These are phyloP conservation scores for Nepenthes alata DNA, from an alignment of 179 eudicot genomes.

Conservation along the genomic window DNA sequence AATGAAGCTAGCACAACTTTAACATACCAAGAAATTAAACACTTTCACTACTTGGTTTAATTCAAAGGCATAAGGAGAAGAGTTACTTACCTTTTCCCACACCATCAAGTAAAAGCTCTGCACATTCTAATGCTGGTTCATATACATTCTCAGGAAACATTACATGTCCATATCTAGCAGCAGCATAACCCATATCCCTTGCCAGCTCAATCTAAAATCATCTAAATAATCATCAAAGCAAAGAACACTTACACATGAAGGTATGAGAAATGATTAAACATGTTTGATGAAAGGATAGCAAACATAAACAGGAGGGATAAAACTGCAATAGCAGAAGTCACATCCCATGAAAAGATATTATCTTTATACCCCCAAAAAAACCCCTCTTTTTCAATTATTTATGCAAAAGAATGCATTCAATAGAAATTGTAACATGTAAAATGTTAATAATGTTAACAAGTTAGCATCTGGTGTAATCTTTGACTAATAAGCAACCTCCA, in stretches of 20 bases:
- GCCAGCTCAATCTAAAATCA: slow-evolving; percentile 97
- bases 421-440: too few species aligned
- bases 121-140: slow-evolving; percentile 82
- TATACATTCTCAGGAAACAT: slow-evolving; percentile 98
- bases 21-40: too few species aligned
- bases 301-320: not conserved
- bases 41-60: not conserved
- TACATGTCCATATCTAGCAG: slow-evolving; percentile 97
- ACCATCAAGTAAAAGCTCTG: slow-evolving; percentile 90
- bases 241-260: slow-evolving; percentile 21
- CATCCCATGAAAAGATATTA: too few species aligned
- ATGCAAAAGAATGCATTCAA: too few species aligned
- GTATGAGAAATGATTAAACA: not conserved
- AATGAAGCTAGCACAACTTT: too few species aligned
- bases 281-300: not conserved
- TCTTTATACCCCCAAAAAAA: too few species aligned
- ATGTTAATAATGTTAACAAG: too few species aligned
- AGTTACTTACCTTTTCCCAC: slow-evolving; percentile 66
- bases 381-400: too few species aligned
- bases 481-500: too few species aligned
- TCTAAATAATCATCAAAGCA: slow-evolving; percentile 46
- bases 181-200: slow-evolving; percentile 89
- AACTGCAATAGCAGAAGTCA: not conserved
- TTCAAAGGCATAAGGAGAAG: not conserved
- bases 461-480: too few species aligned